phyloP scores from a whole-genome alignment of 2,329 filamentous ascomycete species.

The Thelonectria discophora region DNA sequence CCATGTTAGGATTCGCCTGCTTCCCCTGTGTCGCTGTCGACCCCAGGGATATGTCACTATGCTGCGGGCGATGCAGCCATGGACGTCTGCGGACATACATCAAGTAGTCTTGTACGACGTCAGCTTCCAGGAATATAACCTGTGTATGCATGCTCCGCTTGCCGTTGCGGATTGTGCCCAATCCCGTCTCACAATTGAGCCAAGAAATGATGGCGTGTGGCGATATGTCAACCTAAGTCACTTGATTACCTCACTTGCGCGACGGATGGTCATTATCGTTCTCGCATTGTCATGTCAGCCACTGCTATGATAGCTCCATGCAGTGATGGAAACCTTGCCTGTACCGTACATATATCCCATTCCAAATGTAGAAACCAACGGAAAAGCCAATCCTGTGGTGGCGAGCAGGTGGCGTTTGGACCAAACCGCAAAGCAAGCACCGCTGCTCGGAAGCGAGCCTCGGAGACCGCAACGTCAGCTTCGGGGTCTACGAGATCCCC shows the following conservation, averaged over 20 bases:
- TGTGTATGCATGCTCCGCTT: neutral
- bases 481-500: conserved; percentile 1
- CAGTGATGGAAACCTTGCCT: conserved; percentile 1
- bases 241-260: neutral
- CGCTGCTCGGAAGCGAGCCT: neutral
- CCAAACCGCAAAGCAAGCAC: neutral
- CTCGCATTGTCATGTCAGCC: neutral
- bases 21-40: neutral
- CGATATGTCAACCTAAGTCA: neutral
- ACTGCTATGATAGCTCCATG: conserved; percentile 16
- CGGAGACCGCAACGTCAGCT: neutral
- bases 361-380: conserved; percentile 7
- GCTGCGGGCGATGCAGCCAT: neutral
- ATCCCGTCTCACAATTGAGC: neutral
- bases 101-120: neutral
- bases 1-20: neutral
- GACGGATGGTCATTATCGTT: neutral
- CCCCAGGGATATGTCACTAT: neutral
- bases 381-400: conserved; percentile 1
- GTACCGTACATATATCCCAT: conserved; percentile 10
- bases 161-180: neutral
- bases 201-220: neutral
- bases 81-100: neutral
- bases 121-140: neutral
- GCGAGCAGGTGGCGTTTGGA: conserved; percentile 1